These are phyloP conservation scores for Dendrobium catenatum DNA, from an alignment of 106 monocot species.

Conservation along the genomic window DNA sequence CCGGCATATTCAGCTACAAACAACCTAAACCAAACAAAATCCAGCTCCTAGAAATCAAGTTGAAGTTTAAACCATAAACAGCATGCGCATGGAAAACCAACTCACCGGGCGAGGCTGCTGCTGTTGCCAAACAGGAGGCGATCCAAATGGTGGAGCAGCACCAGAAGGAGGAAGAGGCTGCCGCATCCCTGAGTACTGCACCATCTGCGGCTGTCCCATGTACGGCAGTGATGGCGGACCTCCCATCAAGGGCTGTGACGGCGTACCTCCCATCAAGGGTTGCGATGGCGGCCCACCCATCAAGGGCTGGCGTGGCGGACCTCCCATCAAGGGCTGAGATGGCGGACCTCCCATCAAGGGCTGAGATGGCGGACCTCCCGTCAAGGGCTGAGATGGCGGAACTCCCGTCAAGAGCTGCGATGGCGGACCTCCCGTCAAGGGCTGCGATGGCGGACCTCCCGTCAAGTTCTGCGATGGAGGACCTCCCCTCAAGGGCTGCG, in stretches of 20 bases:
- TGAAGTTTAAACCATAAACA: background rate
- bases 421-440: background rate
- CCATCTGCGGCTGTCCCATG: conserved; percentile 3
- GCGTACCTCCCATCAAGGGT: background rate
- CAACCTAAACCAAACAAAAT: background rate
- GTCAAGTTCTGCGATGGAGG: conserved; percentile 8
- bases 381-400: background rate
- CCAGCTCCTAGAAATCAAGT: background rate
- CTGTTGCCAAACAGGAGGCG: conserved; percentile 28
- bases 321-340: background rate
- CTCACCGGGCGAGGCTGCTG: conserved; percentile 17
- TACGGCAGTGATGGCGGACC: conserved; percentile 2
- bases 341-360: background rate
- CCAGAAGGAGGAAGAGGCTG: conserved; percentile 1
- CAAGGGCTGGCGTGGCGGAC: conserved; percentile 4
- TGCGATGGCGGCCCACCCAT: background rate
- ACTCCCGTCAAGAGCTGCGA: background rate
- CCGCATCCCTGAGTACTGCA: background rate
- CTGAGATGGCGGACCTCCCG: conserved; percentile 4
- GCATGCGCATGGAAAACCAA: background rate
- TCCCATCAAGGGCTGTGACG: conserved; percentile 5
- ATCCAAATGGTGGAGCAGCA: conserved; percentile 32
- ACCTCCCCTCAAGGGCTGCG: background rate
- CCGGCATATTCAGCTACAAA: background rate
- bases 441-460: conserved; percentile 8